Percentiles rank a stretch among this genome's conserved stretches.
Conservation (phyloP, 1,284 basidiomycete species). For the Sanghuangporus baumii region DNA sequence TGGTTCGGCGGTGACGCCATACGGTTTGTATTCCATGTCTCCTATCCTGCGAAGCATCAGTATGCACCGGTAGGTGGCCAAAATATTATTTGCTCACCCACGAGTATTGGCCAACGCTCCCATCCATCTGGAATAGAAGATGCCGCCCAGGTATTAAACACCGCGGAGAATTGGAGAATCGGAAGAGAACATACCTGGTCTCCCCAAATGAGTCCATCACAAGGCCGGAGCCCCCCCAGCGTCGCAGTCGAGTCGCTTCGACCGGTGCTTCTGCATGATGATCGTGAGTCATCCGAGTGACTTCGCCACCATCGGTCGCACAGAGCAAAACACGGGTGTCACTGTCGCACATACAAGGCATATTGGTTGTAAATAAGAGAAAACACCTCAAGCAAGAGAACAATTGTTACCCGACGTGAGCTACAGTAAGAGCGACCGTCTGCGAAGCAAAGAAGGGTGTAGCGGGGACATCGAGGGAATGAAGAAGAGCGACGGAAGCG, state of each 20-base stretch:
- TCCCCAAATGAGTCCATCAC: slow-evolving; percentile 97
- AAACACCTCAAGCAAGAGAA: neutral
- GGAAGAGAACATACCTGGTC: slow-evolving; percentile 47
- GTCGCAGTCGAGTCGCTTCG: slow-evolving; percentile 80
- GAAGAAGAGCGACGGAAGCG: slow-evolving; percentile 83
- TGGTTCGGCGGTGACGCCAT: slow-evolving; percentile 93
- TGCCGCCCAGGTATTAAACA: neutral
- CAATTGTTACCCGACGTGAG: slow-evolving; percentile 76
- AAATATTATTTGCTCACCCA: slow-evolving; percentile 45
- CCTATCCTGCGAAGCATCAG: slow-evolving; percentile 58
- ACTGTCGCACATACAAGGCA: slow-evolving; percentile 34
- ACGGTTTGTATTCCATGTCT: slow-evolving; percentile 85
- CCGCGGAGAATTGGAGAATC: neutral
- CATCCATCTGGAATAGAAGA: slow-evolving; percentile 70
- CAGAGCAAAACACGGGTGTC: slow-evolving; percentile 89
- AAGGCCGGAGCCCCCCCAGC: slow-evolving; percentile 86
- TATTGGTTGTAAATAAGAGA: slow-evolving; percentile 6
- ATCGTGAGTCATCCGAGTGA: slow-evolving; percentile 79
- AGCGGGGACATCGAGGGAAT: slow-evolving; percentile 73
- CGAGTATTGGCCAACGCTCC: slow-evolving; percentile 92
- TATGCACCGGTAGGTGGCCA: neutral
- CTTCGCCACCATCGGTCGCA: slow-evolving; percentile 64
- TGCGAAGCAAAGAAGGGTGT: slow-evolving; percentile 75
- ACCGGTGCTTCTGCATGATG: slow-evolving; percentile 90
- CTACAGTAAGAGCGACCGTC: slow-evolving; percentile 74